Base-by-base conservation (phyloP, 768 basidiomycete species). In the Agaricus sinodeliciosus region DNA sequence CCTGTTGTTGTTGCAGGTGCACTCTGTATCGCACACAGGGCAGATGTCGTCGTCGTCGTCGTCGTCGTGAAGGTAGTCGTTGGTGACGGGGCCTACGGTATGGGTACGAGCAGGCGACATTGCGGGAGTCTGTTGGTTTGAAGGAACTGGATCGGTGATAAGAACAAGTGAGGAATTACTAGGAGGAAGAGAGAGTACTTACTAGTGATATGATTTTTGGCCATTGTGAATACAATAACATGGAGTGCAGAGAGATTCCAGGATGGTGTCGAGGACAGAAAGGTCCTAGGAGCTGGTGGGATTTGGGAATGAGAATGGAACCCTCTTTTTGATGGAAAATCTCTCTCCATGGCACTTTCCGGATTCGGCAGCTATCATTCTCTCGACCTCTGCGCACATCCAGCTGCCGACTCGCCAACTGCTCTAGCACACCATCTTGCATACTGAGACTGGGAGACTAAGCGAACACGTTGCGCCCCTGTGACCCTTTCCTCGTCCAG, bases 1-100 rank as follows among this genome's bases (percentile, higher is more conserved):
- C 60, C 68, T 72, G 73, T 76, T 81, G 73, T 76, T 81, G 67
- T 70, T 67, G 76, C 89, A 91, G 27, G 86, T 90, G 74, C 89
- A 92, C 64, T 88, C 84, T 63, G 86, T 84, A 75, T 91, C 90
- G 87, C 89, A 92, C 58, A 91, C 87, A 7, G 88, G 89, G 68
- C 89, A 92, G 52, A 91, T 89, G 66, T 90, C 85, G 80, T 81
- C 80, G 76, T 88, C 86, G 64, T 88, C 86, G 64, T 90, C 89
- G 69, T 87, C 84, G 72, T 82, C 81, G 69, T 77, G 73, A 55
- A 48, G 63, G 59, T 59, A 60, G 57, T 59, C 61, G 60, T 62
- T 71, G 69, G 62, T 68, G 66, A 61, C 71, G 65, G 61, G 62
- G 73, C 67, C 79, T 73, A 77, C 71, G 74, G 82, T 84, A 82